phyloP scores from a whole-genome alignment of 1,139 yeast genomes.

The Debaryomycetaceae sp. region DNA sequence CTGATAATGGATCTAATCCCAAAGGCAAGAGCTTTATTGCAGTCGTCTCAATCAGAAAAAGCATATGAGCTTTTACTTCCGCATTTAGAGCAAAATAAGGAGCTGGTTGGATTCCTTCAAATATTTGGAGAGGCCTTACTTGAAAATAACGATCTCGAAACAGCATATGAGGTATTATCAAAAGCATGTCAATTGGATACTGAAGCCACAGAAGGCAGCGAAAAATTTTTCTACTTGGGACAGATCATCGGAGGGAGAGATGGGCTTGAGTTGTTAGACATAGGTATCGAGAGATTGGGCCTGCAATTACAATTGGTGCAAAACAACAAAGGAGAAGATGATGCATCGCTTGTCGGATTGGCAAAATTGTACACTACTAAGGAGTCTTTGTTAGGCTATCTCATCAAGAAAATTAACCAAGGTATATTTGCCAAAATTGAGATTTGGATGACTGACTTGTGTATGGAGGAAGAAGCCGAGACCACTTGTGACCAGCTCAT shows the following conservation, averaged over 20 bases:
- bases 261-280: conserved; percentile 64
- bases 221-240: conserved; percentile 85
- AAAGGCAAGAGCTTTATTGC: conserved; percentile 30
- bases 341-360: conserved; percentile 24
- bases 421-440: conserved; percentile 87
- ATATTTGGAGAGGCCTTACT: conserved; percentile 70
- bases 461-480: conserved; percentile 93
- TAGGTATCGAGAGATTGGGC: conserved; percentile 57
- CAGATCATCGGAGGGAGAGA: conserved; percentile 83
- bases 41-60: conserved; percentile 38
- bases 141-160: conserved; percentile 75
- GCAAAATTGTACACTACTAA: conserved; percentile 27
- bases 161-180: conserved; percentile 65
- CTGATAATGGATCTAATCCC: conserved; percentile 13
- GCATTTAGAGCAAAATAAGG: conserved; percentile 22
- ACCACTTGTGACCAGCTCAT: conserved; percentile 71
- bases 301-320: conserved; percentile 31
- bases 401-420: conserved; percentile 58
- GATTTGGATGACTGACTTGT: conserved; percentile 98
- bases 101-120: conserved; percentile 33
- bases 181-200: conserved; percentile 70
- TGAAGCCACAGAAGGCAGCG: conserved; percentile 59
- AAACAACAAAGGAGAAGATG: conserved; percentile 21
- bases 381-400: conserved; percentile 27
- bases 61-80: conserved; percentile 37